These are phyloP conservation scores for Glomus cerebriforme DNA, from an alignment of 192 early-diverging fungal species.

Conservation along the genomic window DNA sequence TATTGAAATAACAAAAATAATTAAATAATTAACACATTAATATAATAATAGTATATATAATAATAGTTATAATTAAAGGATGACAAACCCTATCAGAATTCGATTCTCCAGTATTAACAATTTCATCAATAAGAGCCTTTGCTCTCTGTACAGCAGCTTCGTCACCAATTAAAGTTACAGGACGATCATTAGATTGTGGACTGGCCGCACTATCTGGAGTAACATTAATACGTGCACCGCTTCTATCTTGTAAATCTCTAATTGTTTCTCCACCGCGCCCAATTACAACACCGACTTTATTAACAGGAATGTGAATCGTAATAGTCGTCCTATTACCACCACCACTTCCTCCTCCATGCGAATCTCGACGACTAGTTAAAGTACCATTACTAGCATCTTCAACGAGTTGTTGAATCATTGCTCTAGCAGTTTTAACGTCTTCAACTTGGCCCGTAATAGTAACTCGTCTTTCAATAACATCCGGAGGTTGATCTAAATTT, in stretches of 20 bases:
- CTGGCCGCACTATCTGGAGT: slow-evolving; percentile 53
- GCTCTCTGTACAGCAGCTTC: slow-evolving; percentile 69
- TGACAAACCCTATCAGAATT: slow-evolving; percentile 20
- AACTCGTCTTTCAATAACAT: slow-evolving; percentile 51
- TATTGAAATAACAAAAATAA: not conserved
- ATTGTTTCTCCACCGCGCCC: slow-evolving; percentile 79
- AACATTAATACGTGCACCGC: slow-evolving; percentile 72
- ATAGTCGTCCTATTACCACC: slow-evolving; percentile 40
- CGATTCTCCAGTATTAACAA: slow-evolving; percentile 51
- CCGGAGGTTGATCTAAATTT: slow-evolving; percentile 42
- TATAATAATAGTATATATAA: too few species aligned
- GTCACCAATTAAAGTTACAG: slow-evolving; percentile 71
- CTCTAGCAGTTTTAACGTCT: slow-evolving; percentile 51
- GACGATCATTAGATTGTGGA: slow-evolving; percentile 49
- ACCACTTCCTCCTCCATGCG: slow-evolving; percentile 32
- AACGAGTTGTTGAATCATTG: slow-evolving; percentile 54
- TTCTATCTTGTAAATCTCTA: slow-evolving; percentile 65
- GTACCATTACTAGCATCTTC: slow-evolving; percentile 33
- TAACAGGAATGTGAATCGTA: slow-evolving; percentile 62
- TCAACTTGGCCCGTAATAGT: slow-evolving; percentile 50
- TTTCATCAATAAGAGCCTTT: slow-evolving; percentile 73
- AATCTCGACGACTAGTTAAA: slow-evolving; percentile 26
- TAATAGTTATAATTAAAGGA: not conserved
- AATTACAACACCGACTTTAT: slow-evolving; percentile 84
- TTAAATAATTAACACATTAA: not conserved